Evolutionary conservation across 176 grass and related monocot species (phyloP), one percentile per base, ranked within the genome.

Genomic region (Bromus sterilis): DNA sequence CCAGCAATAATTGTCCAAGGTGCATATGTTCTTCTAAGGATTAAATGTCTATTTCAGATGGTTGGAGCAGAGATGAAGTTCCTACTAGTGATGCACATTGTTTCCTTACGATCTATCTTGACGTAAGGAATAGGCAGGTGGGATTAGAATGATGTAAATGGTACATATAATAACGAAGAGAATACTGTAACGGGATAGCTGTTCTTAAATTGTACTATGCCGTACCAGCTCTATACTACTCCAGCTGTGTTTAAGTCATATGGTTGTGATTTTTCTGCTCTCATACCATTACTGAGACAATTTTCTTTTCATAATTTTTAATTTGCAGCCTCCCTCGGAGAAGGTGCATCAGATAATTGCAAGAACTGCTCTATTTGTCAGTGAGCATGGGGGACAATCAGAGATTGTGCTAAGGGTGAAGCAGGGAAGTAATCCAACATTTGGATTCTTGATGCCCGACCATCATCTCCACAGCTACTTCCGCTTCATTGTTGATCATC

Each of bases 61-160:
- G 89, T 89, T 93, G 96, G 89, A 91, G 96, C 93, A 93, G 93
- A 93, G 96, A 93, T 93, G 93, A 94, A 89, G 96, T 95, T 89
- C 84, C 78, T 94, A 89, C 92, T 94, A 94, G 51, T 86, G 86
- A 91, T 94, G 84, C 80, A 85, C 80, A 83, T 75, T 91, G 83
- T 91, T 91, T 87, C 89, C 78, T 93, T 98, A 75, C 86, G 83
- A 90, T 94, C 80, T 91, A 83, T 89, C 87, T 86, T 97, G 92
- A 98, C 77, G 93, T 98, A 89, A 91, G 91, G 84, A 87, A 87
- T 91, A 86, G 86, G 80, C 82, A 94, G 95, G 95, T 98, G 90
- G 95, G 95, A 92, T 98, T 89, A 93, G 87, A 91, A 86, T 93
- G 89, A 86, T 78, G 67, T 82, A 87, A 80, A 80, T 88, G 85